phyloP scores from a whole-genome alignment of 108 stramenopile species.

The Cyclotella sp. region DNA sequence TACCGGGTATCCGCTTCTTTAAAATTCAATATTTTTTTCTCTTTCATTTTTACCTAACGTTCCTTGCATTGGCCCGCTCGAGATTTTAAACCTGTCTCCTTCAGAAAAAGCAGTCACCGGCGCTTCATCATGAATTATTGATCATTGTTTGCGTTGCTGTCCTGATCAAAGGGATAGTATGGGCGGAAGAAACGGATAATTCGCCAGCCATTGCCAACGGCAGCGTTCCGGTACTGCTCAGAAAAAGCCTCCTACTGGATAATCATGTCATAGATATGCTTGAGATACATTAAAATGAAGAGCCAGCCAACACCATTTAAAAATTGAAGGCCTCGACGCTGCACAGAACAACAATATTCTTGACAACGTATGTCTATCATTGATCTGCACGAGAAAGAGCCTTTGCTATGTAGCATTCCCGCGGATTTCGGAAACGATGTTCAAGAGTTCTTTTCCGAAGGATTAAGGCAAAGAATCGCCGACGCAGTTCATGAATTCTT shows the following conservation, averaged over 20 bases:
- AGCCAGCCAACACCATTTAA: conserved; percentile 33
- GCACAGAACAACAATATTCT: conserved; percentile 3
- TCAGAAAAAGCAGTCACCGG: too few relatives aligned
- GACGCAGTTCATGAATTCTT: conserved; percentile 32
- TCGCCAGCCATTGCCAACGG: not conserved
- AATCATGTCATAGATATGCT: conserved; percentile 7
- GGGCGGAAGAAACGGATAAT: not conserved
- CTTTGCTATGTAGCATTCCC: conserved; percentile 18
- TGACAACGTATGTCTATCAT: conserved; percentile 15
- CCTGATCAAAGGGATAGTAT: not conserved
- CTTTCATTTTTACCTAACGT: too few relatives aligned
- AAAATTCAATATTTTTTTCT: not conserved
- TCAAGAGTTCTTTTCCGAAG: conserved; percentile 7
- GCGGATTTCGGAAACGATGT: not conserved
- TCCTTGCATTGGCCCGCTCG: too few relatives aligned
- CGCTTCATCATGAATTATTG: too few relatives aligned
- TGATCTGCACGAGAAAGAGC: conserved; percentile 12
- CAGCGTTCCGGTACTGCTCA: not conserved
- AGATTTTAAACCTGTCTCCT: too few relatives aligned
- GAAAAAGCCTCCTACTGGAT: not conserved
- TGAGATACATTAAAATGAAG: conserved; percentile 14
- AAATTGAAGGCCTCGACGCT: conserved; percentile 14
- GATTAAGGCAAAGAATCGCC: conserved; percentile 21
- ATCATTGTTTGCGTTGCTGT: not conserved
- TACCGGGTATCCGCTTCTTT: not conserved